Evolutionary conservation across 78 protist species (phyloP).

Genomic region (Dictyostelium discoideum): DNA sequence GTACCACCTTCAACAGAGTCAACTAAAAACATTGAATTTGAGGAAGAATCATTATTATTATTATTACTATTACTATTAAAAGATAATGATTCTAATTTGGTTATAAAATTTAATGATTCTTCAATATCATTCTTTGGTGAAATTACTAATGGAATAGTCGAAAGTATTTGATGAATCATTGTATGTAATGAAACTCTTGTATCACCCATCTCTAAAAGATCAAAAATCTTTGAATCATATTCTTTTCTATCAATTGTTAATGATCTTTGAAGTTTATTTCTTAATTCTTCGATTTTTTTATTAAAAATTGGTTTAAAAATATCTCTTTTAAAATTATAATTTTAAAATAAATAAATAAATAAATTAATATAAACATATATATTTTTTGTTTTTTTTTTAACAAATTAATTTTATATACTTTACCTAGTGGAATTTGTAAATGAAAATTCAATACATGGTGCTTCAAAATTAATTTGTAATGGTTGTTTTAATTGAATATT

Average conservation of each 20-base stretch:
- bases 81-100: background rate
- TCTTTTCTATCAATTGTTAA: slow-evolving; percentile 18
- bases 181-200: slow-evolving; percentile 34
- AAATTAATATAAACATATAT: background rate
- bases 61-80: background rate
- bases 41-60: background rate
- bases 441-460: slow-evolving; percentile 68
- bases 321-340: background rate
- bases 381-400: background rate
- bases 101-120: background rate
- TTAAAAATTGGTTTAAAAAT: slow-evolving; percentile 2
- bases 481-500: background rate
- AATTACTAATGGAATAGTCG: slow-evolving; percentile 16
- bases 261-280: background rate
- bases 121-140: slow-evolving; percentile 47
- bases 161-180: slow-evolving; percentile 56
- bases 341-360: background rate
- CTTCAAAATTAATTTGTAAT: slow-evolving; percentile 25
- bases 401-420: background rate
- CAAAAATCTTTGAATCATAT: slow-evolving; percentile 15
- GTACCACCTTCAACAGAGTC: slow-evolving; percentile 71
- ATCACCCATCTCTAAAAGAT: slow-evolving; percentile 29
- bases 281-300: slow-evolving; percentile 24
- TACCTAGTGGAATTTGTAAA: slow-evolving; percentile 11
- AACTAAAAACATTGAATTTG: slow-evolving; percentile 32